Evolutionary conservation across 1,139 yeast species (phyloP).

Genomic region (Trichomonascaceae sp.): DNA sequence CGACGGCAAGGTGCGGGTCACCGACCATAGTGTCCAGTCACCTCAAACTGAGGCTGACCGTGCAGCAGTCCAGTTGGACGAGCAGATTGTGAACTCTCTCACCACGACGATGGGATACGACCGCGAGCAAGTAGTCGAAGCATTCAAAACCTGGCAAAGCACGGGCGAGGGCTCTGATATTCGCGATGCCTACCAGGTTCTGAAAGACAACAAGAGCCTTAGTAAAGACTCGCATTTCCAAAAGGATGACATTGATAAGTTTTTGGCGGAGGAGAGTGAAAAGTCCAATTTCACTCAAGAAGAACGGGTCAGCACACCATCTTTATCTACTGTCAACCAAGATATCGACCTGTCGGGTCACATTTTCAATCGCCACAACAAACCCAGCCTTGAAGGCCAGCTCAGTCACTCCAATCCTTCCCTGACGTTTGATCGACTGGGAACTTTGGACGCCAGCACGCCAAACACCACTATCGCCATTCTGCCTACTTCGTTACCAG

Average conservation of each 20-base stretch:
- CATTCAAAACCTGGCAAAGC: constrained; percentile 35
- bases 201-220: constrained; percentile 51
- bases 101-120: constrained; percentile 89
- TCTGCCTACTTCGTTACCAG: constrained; percentile 85
- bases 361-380: not conserved
- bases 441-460: constrained; percentile 19
- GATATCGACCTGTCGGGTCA: not conserved
- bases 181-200: constrained; percentile 78
- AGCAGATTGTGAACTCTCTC: constrained; percentile 65
- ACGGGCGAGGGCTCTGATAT: constrained; percentile 54
- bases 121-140: constrained; percentile 70
- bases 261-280: constrained; percentile 15
- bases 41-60: constrained; percentile 25
- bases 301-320: not conserved
- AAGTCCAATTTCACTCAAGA: no score
- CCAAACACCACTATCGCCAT: constrained; percentile 63
- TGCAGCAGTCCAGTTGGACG: constrained; percentile 40
- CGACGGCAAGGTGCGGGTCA: constrained; percentile 20
- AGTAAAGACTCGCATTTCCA: constrained; percentile 13
- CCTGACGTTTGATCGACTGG: constrained; percentile 22
- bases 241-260: constrained; percentile 22
- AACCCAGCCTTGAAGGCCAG: not conserved
- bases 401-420: constrained; percentile 13
- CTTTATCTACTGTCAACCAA: not conserved
- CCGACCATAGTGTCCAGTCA: constrained; percentile 4